Evolutionary conservation across 495 filamentous ascomycete genomes (phyloP).

Genomic region (Usnea hakonensis): DNA sequence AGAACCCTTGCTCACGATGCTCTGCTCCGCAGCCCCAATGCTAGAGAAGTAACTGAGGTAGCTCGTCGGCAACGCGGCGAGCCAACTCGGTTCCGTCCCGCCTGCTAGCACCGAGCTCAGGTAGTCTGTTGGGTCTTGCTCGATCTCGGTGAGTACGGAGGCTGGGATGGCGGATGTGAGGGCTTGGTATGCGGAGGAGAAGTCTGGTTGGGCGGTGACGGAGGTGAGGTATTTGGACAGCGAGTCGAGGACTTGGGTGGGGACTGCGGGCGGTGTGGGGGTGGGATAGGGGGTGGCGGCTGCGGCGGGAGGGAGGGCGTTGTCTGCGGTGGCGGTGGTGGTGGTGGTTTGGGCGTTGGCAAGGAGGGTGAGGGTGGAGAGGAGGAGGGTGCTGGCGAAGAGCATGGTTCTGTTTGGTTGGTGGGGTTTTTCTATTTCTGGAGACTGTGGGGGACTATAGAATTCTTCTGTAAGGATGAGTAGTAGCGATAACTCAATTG

Average conservation of each 20-base stretch:
- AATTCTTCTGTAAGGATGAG: neutral
- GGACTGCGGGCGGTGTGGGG: neutral
- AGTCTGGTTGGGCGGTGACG: neutral
- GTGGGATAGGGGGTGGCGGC: neutral
- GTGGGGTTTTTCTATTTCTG: neutral
- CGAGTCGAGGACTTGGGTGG: neutral
- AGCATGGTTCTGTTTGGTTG: conserved; percentile 6
- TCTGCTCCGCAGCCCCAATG: neutral
- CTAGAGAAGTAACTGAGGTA: neutral
- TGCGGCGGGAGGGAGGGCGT: neutral
- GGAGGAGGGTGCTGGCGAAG: neutral
- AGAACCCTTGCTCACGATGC: neutral
- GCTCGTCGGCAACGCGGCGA: conserved; percentile 1
- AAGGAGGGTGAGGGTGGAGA: conserved; percentile 8
- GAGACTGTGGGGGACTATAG: neutral
- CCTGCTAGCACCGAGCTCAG: neutral
- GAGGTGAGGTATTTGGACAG: neutral
- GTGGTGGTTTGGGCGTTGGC: neutral
- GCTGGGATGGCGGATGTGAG: conserved; percentile 1
- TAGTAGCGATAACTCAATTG: neutral
- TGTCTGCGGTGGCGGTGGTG: neutral
- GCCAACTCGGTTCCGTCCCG: neutral
- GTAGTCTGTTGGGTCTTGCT: neutral
- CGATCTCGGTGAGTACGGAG: neutral
- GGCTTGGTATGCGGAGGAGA: neutral